Conservation (phyloP, 306 rosid species). For the Psophocarpus tetragonolobus region DNA sequence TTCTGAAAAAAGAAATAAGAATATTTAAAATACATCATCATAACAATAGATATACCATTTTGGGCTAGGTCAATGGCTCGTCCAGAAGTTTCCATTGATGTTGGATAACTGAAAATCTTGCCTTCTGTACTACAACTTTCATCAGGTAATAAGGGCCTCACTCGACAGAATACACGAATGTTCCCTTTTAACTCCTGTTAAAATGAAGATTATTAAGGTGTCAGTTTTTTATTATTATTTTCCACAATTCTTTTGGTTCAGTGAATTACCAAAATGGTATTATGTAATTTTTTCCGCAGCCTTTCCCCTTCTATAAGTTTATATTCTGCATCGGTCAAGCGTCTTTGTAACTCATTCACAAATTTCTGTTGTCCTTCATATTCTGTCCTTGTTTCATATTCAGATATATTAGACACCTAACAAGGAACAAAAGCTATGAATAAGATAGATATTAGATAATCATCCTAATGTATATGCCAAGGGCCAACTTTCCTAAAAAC, state of each 20-base stretch:
- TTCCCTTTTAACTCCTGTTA: constrained; percentile 92
- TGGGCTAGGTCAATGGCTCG: constrained; percentile 75
- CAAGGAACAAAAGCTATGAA: constrained; percentile 27
- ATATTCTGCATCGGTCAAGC: constrained; percentile 74
- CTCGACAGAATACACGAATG: constrained; percentile 97
- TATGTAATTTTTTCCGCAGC: constrained; percentile 88
- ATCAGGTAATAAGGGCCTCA: constrained; percentile 83
- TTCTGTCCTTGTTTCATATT: constrained; percentile 67
- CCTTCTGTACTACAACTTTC: constrained; percentile 62
- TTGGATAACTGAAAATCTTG: constrained; percentile 76
- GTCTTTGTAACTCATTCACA: constrained; percentile 66
- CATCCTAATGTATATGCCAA: neutral
- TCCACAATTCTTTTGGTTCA: constrained; percentile 6
- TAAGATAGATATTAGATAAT: constrained; percentile 14
- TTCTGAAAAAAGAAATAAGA: constrained; percentile 1
- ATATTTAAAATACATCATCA: constrained; percentile 16
- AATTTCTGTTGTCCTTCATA: constrained; percentile 72
- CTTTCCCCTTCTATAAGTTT: constrained; percentile 91
- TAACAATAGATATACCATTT: constrained; percentile 58
- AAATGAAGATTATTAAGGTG: constrained; percentile 35
- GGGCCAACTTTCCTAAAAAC: neutral
- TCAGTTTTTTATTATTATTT: neutral
- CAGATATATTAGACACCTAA: constrained; percentile 74
- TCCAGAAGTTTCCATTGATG: constrained; percentile 82
- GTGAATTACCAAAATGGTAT: constrained; percentile 83